Percentiles rank a stretch among this genome's conserved stretches.
Evolutionary conservation across 371 early-diverging fungal genomes (phyloP).

Genomic region (Mortierella sp.): DNA sequence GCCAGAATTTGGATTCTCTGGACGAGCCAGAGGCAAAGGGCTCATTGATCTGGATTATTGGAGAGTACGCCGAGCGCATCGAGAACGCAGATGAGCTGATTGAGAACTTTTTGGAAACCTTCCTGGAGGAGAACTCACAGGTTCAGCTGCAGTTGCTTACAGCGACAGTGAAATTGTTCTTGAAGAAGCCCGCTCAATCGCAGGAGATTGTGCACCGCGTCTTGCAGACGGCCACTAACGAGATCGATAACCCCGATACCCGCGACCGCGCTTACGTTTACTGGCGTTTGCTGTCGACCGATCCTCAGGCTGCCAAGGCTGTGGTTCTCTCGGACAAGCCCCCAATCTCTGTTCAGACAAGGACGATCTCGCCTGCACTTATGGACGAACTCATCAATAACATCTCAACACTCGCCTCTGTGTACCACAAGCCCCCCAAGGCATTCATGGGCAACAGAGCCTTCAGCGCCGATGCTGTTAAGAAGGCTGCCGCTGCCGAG

Average conservation of each 20-base stretch:
- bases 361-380: slow-evolving; percentile 66
- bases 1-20: slow-evolving; percentile 89
- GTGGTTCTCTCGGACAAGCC: slow-evolving; percentile 92
- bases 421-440: slow-evolving; percentile 93
- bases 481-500: slow-evolving; percentile 63
- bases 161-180: slow-evolving; percentile 95
- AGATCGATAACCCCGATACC: slow-evolving; percentile 95
- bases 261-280: slow-evolving; percentile 98
- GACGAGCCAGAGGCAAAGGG: slow-evolving; percentile 96
- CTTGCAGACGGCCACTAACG: slow-evolving; percentile 92
- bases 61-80: slow-evolving; percentile 95
- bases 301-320: slow-evolving; percentile 83
- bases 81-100: slow-evolving; percentile 89
- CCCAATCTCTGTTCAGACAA: slow-evolving; percentile 88
- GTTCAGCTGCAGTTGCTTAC: slow-evolving; percentile 95
- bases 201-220: slow-evolving; percentile 93
- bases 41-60: slow-evolving; percentile 96
- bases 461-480: slow-evolving; percentile 71
- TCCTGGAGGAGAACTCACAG: slow-evolving; percentile 80
- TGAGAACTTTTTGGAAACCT: slow-evolving; percentile 78
- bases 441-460: slow-evolving; percentile 80
- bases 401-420: slow-evolving; percentile 89
- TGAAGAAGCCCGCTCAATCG: slow-evolving; percentile 89
- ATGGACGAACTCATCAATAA: slow-evolving; percentile 90
- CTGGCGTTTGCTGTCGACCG: slow-evolving; percentile 94